Conservation (phyloP, 306 rosid genomes). For the Nissolia schottii region DNA sequence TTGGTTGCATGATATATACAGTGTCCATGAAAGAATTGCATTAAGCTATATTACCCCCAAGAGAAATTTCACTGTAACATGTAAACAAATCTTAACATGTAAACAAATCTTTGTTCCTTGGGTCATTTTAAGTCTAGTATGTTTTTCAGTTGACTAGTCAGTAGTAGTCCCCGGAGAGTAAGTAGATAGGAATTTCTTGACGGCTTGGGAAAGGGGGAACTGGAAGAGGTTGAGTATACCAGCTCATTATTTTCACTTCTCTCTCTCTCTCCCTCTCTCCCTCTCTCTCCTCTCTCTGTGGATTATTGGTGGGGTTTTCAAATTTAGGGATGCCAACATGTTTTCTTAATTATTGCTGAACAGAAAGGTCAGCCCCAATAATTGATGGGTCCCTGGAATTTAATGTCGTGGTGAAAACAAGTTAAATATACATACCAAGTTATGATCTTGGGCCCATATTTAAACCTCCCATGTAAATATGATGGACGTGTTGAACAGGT, state of each 20-base stretch:
- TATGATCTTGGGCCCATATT: slow-evolving; percentile 29
- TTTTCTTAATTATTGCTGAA: slow-evolving; percentile 38
- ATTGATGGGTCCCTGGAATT: slow-evolving; percentile 47
- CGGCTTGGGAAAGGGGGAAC: background rate
- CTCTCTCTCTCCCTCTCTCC: background rate
- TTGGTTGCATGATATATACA: background rate
- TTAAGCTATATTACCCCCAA: no score
- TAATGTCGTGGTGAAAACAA: slow-evolving; percentile 27
- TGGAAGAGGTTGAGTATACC: slow-evolving; percentile 4
- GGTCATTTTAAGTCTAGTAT: background rate
- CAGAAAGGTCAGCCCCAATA: slow-evolving; percentile 38
- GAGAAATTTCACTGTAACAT: no score
- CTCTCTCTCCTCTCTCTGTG: background rate
- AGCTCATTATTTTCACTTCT: slow-evolving; percentile 23
- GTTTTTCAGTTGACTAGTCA: background rate
- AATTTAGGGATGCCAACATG: slow-evolving; percentile 32
- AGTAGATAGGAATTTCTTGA: slow-evolving; percentile 6
- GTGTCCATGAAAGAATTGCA: background rate
- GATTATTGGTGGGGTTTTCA: slow-evolving; percentile 32
- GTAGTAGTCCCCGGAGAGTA: background rate
- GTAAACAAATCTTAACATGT: no score
- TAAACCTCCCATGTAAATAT: slow-evolving; percentile 20
- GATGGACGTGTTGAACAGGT: slow-evolving; percentile 27
- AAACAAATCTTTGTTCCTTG: no score
- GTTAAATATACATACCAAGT: slow-evolving; percentile 30